These are phyloP conservation scores for Tolypocladium cylindrosporum DNA, from an alignment of 2,329 filamentous ascomycete species.

Conservation along the genomic window DNA sequence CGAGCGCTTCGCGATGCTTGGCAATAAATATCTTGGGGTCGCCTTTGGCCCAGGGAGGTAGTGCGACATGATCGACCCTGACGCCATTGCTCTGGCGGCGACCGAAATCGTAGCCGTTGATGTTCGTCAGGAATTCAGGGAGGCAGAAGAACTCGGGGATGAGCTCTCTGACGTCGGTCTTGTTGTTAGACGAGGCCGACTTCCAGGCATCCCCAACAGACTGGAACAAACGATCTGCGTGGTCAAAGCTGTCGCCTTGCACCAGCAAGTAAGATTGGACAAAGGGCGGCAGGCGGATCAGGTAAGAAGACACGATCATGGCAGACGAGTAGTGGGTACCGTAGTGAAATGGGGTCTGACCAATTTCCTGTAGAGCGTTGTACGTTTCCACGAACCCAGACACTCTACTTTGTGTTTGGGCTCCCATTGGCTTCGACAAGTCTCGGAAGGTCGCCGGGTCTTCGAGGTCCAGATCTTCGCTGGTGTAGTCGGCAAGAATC, in stretches of 20 bases:
- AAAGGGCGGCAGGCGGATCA: constrained; percentile 91
- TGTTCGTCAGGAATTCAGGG: constrained; percentile 88
- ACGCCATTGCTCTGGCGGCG: constrained; percentile 69
- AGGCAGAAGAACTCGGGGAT: constrained; percentile 97
- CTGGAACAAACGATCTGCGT: constrained; percentile 90
- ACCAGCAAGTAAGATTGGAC: constrained; percentile 90
- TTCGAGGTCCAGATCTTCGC: constrained; percentile 78
- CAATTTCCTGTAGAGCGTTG: constrained; percentile 81
- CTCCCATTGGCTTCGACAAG: constrained; percentile 91
- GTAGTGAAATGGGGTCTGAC: constrained; percentile 89
- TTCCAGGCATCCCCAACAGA: constrained; percentile 86
- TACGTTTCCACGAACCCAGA: constrained; percentile 77
- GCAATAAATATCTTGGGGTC: constrained; percentile 92
- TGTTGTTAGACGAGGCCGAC: constrained; percentile 80
- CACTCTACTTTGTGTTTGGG: constrained; percentile 68
- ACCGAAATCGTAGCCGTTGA: constrained; percentile 92
- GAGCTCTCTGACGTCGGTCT: constrained; percentile 87
- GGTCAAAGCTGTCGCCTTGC: constrained; percentile 93
- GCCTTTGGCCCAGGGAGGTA: constrained; percentile 96
- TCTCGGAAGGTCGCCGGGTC: constrained; percentile 83
- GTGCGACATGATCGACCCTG: constrained; percentile 71
- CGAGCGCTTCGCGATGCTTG: constrained; percentile 90
- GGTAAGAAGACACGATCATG: constrained; percentile 95
- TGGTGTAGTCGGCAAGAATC: constrained; percentile 93
- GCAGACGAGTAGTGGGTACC: constrained; percentile 98